Evolutionary conservation across 2,329 filamentous ascomycete genomes (phyloP), one percentile per base, ranked within the genome.

Genomic region (Aureobasidium subglaciale): DNA sequence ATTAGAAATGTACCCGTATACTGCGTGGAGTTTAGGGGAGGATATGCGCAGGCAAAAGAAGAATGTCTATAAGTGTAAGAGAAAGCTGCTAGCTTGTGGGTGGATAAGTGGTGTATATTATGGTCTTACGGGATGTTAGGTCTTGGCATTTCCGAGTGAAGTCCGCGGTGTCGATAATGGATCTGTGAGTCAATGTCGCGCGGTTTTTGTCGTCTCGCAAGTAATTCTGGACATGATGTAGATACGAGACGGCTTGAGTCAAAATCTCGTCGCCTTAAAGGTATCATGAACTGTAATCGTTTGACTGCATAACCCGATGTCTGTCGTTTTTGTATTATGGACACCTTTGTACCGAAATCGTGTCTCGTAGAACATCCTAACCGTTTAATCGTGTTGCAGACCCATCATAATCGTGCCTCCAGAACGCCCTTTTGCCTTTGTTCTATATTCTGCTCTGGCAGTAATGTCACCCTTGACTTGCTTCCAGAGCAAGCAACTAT

Each of bases 11-110:
- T 32, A 5, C 34, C 8, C 11, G 34, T 29, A 24, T 32, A 54
- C 13, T 5, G 9, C 27, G 16, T 53, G 25, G 41, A 53, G 37
- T 27, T 42, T 34, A 11, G 35, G n/a, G n/a, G 37, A 54, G 25
- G 35, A 42, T 54, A 35, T 42, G 37, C 22, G 24, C 20, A 41
- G 49, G 49, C 25, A 30, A 54, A 25, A 32, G 16, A 42, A 42
- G 49, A 42, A 16, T 32, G 24, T 50, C 35, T 42, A 54, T 42
- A 25, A 42, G 49, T 54, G 49, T 42, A 13, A 42, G 42, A 54
- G 49, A 34, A 37, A 54, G 37, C 24, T 34, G 49, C 37, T 34
- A 42, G 49, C 37, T 42, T 42, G 18, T 30, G 3, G 38, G 25
- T 53, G 25, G 49, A 43, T n/a, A 37, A 54, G 37, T 41, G 49